Evolutionary conservation across 257 asterid genomes (phyloP), one percentile per base, ranked within the genome.

Genomic region (Rehmannia glutinosa): DNA sequence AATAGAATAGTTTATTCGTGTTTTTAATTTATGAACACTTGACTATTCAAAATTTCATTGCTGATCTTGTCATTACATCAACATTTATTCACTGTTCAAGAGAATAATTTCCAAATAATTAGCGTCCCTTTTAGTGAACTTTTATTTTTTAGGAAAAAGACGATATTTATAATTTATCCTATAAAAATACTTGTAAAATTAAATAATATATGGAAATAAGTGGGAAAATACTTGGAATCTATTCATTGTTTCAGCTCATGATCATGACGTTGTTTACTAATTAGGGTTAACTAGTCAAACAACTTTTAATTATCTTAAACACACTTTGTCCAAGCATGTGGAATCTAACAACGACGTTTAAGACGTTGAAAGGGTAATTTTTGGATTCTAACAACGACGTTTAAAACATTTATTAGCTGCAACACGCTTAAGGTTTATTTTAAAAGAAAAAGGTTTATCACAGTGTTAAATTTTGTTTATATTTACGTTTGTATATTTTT

Each of bases 271-370:
- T n/a, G n/a, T n/a, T n/a, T n/a, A n/a, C n/a, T 36, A 66, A 55
- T 30, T 56, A 19, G 33, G 47, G n/a, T n/a, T n/a, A n/a, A n/a
- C n/a, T n/a, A 56, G 73, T 56, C 73, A 56, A 43, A 42, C 27
- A 28, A 43, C 33, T 30, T 33, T 30, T 28, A 42, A 55, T 12
- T 54, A 54, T 19, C 4, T 9, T 11, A 51, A 51, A 23, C 13
- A n/a, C 20, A 15, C 25, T 55, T 12, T 39, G 19, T 3, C 52
- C 52, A 0, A 20, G 53, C 66, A 38, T 23, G 17, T 39, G 52
- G 35, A 13, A 16, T 2, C 11, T 36, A 59, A 39, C 10, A 8
- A 33, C 12, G 68, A 41, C 42, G 35, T 67, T 53, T 39, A 54
- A 25, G 27, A 49, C 15, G 46, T 33, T 3, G 16, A 24, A 54